phyloP scores from a whole-genome alignment of 345 rosid genomes.

The Aquilaria sinensis region DNA sequence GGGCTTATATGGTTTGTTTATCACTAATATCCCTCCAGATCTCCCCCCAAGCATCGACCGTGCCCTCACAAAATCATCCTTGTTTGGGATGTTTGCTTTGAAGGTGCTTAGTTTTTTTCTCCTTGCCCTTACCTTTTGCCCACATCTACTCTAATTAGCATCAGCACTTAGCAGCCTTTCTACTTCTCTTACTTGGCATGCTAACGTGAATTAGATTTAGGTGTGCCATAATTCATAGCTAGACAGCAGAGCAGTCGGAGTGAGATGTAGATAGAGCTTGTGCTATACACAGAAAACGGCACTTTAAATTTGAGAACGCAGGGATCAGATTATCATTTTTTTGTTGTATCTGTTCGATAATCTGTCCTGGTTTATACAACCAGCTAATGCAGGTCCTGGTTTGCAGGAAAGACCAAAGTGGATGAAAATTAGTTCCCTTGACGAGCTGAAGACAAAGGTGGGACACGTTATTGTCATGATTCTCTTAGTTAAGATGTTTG shows the following conservation, averaged over 20 bases:
- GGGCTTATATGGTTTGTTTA: slow-evolving; percentile 89
- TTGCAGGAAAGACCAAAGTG: slow-evolving; percentile 78
- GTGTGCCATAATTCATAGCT: too few species aligned
- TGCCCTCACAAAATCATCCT: slow-evolving; percentile 76
- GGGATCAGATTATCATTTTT: too few species aligned
- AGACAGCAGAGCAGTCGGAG: too few species aligned
- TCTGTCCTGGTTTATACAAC: too few species aligned
- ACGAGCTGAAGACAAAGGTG: slow-evolving; percentile 87
- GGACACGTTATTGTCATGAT: slow-evolving; percentile 98
- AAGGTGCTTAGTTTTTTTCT: slow-evolving; percentile 30
- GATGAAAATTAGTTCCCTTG: slow-evolving; percentile 89
- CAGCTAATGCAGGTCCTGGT: neutral
- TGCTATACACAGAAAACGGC: too few species aligned
- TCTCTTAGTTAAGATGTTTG: slow-evolving; percentile 92
- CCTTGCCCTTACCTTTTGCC: too few species aligned
- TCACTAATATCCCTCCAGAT: slow-evolving; percentile 52
- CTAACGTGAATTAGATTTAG: too few species aligned
- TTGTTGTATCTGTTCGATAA: too few species aligned
- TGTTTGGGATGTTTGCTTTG: slow-evolving; percentile 93
- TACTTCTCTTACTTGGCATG: too few species aligned
- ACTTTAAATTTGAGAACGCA: too few species aligned
- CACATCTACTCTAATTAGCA: neutral
- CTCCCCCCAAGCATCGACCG: slow-evolving; percentile 48
- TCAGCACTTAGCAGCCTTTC: too few species aligned
- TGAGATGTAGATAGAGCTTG: too few species aligned